A percentile compares a stretch with the other conserved stretches of the same genome.
Conservation (phyloP, 768 basidiomycete species). For the Brasilioporus rufonigricans region DNA sequence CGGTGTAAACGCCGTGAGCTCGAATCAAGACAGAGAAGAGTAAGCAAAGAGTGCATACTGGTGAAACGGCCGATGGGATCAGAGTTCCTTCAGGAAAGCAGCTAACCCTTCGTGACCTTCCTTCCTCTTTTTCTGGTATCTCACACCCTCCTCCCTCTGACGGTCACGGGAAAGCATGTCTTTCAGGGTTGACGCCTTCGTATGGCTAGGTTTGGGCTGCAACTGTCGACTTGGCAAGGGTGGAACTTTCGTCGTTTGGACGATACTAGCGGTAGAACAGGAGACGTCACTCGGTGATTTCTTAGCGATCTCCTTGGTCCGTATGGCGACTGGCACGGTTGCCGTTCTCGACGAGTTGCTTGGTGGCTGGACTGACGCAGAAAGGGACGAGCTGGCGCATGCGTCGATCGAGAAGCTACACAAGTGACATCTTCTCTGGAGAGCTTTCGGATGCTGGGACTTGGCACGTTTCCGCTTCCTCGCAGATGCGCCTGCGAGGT, state of each 20-base stretch:
- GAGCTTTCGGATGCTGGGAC: neutral
- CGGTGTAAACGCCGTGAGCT: neutral
- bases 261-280: neutral
- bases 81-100: conserved; percentile 41
- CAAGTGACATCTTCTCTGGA: conserved; percentile 17
- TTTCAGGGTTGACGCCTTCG: conserved; percentile 49
- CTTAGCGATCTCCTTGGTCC: neutral
- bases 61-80: neutral
- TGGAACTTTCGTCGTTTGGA: neutral
- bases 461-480: conserved; percentile 13
- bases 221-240: conserved; percentile 24
- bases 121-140: conserved; percentile 20
- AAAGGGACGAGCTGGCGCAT: neutral
- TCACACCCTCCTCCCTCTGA: conserved; percentile 37
- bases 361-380: neutral
- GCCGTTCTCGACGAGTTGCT: neutral
- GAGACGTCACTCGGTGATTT: neutral
- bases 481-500: conserved; percentile 28
- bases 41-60: neutral
- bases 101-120: conserved; percentile 43
- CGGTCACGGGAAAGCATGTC: conserved; percentile 63
- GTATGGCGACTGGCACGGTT: neutral
- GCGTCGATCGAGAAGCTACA: conserved; percentile 19
- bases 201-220: conserved; percentile 37
- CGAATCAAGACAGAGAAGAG: neutral